A percentile compares a stretch with the other conserved stretches of the same genome.
These are phyloP conservation scores for Anacardium occidentale DNA, from an alignment of 345 rosid genomes.

Conservation along the genomic window DNA sequence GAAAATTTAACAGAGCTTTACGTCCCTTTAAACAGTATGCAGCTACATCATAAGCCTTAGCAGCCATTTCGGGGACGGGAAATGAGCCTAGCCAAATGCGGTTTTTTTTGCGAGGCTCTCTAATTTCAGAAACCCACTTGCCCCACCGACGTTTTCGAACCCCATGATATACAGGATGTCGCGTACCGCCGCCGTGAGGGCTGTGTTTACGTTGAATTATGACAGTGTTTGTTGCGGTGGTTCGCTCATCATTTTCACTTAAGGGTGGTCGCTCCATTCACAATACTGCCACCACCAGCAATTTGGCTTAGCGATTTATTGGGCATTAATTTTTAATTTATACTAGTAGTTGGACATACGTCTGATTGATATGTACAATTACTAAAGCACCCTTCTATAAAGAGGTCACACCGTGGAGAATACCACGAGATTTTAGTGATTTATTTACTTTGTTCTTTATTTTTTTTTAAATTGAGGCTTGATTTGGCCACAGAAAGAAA, in stretches of 20 bases:
- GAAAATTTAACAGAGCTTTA: conserved; percentile 81
- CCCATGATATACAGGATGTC: conserved; percentile 69
- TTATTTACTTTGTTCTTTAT: not conserved
- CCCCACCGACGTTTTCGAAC: conserved; percentile 87
- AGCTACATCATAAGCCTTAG: conserved; percentile 81
- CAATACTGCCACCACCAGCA: conserved; percentile 24
- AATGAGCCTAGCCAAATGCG: conserved; percentile 90
- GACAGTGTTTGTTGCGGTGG: conserved; percentile 20
- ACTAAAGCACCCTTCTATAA: conserved; percentile 23
- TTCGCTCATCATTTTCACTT: conserved; percentile 38
- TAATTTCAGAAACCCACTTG: conserved; percentile 87
- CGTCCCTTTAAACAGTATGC: conserved; percentile 70
- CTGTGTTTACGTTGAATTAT: conserved; percentile 5
- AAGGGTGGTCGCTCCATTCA: conserved; percentile 48
- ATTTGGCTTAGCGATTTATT: conserved; percentile 13
- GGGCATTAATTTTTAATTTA: conserved; percentile 33
- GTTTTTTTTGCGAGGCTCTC: conserved; percentile 82
- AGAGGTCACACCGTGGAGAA: conserved; percentile 34
- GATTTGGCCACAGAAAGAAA: not conserved
- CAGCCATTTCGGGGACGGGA: conserved; percentile 84
- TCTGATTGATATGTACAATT: conserved; percentile 11
- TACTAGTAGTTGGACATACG: not conserved
- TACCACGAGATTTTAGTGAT: conserved; percentile 39
- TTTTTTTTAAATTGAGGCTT: not conserved
- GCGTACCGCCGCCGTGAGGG: conserved; percentile 31